Evolutionary conservation across 2,329 filamentous ascomycete species (phyloP).

Genomic region (Aspergillus sp.): DNA sequence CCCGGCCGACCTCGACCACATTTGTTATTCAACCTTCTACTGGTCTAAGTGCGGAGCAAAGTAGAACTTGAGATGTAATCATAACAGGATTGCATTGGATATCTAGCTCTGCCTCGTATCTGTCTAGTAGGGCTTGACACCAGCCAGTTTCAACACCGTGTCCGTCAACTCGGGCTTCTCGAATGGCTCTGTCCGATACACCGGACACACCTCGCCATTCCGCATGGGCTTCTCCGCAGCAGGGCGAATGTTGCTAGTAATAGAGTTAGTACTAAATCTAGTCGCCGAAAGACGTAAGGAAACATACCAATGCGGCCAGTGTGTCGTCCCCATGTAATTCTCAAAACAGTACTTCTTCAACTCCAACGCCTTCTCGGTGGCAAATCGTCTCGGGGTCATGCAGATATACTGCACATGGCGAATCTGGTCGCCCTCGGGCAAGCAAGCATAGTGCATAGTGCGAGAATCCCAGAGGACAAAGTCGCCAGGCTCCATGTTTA

Average conservation of each 20-base stretch:
- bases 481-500: slow-evolving; percentile 50
- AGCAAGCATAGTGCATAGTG: slow-evolving; percentile 45
- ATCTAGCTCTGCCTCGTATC: too few species aligned
- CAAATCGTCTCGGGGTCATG: slow-evolving; percentile 46
- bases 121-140: slow-evolving; percentile 32
- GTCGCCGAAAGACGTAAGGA: neutral
- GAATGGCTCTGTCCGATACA: slow-evolving; percentile 43
- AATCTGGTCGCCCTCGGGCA: slow-evolving; percentile 34
- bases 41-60: too few species aligned
- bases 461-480: slow-evolving; percentile 49
- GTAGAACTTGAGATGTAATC: too few species aligned
- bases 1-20: too few species aligned
- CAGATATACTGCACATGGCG: slow-evolving; percentile 45
- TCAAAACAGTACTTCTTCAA: slow-evolving; percentile 50
- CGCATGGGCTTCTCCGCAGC: slow-evolving; percentile 39
- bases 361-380: slow-evolving; percentile 45
- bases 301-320: slow-evolving; percentile 17
- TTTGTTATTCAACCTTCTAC: too few species aligned
- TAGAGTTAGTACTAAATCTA: neutral
- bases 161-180: slow-evolving; percentile 45
- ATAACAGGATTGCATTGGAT: too few species aligned
- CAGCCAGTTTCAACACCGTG: slow-evolving; percentile 40
- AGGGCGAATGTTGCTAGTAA: slow-evolving; percentile 42
- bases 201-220: slow-evolving; percentile 42
- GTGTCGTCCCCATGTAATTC: slow-evolving; percentile 16